Conservation (phyloP, 2,329 filamentous ascomycete genomes). For the Fusarium subglutinans region DNA sequence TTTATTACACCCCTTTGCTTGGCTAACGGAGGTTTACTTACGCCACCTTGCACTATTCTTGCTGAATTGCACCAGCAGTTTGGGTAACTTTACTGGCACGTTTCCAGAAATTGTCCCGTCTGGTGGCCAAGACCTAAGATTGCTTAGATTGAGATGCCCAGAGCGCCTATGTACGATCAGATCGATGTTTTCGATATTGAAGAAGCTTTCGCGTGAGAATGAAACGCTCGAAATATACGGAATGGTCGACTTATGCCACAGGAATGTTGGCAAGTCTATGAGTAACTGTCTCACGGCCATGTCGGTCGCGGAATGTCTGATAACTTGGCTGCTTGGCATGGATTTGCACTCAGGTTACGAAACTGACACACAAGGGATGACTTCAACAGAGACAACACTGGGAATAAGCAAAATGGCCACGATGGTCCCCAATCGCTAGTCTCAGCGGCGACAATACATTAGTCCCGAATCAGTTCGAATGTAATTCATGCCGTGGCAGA, state of each 20-base stretch:
- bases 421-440: conserved; percentile 2
- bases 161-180: neutral
- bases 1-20: neutral
- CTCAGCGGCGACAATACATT: neutral
- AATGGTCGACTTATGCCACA: conserved; percentile 10
- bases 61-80: neutral
- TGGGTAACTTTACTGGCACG: conserved; percentile 8
- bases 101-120: conserved; percentile 7
- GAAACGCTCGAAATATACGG: conserved; percentile 9
- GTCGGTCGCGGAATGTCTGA: conserved; percentile 24
- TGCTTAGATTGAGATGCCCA: conserved; percentile 15
- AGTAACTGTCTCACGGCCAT: conserved; percentile 8
- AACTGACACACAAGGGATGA: conserved; percentile 28
- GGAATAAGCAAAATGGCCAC: conserved; percentile 10
- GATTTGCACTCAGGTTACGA: conserved; percentile 16
- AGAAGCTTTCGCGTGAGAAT: neutral
- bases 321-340: conserved; percentile 14
- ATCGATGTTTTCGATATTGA: conserved; percentile 4
- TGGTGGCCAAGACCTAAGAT: conserved; percentile 1
- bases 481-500: conserved; percentile 1
- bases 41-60: conserved; percentile 23
- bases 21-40: neutral
- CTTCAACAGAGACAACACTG: neutral
- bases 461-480: neutral
- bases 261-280: conserved; percentile 4